Conservation (phyloP, 2,329 filamentous ascomycete species). For the Neoascochyta sp. region DNA sequence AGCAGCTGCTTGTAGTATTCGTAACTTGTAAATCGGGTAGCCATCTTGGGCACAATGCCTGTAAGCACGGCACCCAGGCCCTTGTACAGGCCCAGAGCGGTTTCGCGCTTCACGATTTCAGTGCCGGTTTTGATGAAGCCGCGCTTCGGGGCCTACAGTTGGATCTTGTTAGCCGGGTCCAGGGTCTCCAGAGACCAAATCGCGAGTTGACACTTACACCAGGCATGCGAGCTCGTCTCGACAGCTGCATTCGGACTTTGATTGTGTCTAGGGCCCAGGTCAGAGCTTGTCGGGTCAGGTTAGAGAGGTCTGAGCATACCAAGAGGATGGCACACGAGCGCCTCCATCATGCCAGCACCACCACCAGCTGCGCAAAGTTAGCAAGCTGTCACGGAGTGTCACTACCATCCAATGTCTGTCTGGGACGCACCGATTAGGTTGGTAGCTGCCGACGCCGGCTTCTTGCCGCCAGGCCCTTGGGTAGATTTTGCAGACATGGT, state of each 20-base stretch:
- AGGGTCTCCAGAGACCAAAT: not conserved
- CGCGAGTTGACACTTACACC: slow-evolving; percentile 55
- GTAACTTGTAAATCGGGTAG: slow-evolving; percentile 96
- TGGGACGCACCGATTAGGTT: slow-evolving; percentile 76
- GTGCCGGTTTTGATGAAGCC: slow-evolving; percentile 83
- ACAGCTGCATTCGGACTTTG: slow-evolving; percentile 99
- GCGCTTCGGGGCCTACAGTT: slow-evolving; percentile 61
- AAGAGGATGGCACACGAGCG: slow-evolving; percentile 89
- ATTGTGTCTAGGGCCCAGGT: slow-evolving; percentile 70
- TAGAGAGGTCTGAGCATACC: slow-evolving; percentile 52
- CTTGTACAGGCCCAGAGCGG: slow-evolving; percentile 91
- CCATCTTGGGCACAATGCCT: slow-evolving; percentile 98
- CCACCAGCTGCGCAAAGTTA: slow-evolving; percentile 69
- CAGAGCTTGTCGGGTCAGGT: slow-evolving; percentile 8
- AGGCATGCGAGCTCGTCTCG: slow-evolving; percentile 74
- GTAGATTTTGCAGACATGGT: slow-evolving; percentile 59
- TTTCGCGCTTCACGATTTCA: slow-evolving; percentile 86
- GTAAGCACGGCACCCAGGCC: slow-evolving; percentile 94
- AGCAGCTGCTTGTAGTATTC: slow-evolving; percentile 89
- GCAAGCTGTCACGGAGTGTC: slow-evolving; percentile 2
- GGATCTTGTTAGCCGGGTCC: slow-evolving; percentile 6
- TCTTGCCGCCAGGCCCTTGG: slow-evolving; percentile 60
- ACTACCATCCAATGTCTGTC: slow-evolving; percentile 1
- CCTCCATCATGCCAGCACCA: slow-evolving; percentile 99
- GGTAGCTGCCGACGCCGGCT: slow-evolving; percentile 78